phyloP scores from a whole-genome alignment of 208 protist genomes.

The Strigomonas culicis region DNA sequence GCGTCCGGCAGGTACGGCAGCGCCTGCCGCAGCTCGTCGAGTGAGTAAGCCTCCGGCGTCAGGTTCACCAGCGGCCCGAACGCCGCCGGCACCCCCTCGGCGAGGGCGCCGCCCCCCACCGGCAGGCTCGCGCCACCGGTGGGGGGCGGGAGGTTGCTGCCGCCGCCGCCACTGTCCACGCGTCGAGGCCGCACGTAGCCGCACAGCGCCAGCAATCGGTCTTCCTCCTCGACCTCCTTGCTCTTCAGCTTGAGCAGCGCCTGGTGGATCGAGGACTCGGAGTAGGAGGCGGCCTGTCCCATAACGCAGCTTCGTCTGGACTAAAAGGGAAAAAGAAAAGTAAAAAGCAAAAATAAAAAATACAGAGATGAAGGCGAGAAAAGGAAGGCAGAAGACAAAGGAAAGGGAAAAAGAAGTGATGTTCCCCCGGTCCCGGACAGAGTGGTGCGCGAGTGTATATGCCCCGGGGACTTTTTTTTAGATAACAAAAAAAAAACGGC shows the following conservation, averaged over 20 bases:
- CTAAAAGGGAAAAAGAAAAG: not conserved
- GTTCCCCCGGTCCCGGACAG: no score
- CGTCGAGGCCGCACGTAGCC: slow-evolving; percentile 17
- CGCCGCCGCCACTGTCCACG: not conserved
- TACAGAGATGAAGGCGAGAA: not conserved
- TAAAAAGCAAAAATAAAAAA: slow-evolving; percentile 4
- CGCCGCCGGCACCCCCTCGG: slow-evolving; percentile 9
- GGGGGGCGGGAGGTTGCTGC: not conserved
- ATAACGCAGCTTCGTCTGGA: slow-evolving; percentile 14
- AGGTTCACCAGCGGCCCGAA: slow-evolving; percentile 33
- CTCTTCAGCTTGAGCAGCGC: slow-evolving; percentile 32
- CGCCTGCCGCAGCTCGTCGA: slow-evolving; percentile 46
- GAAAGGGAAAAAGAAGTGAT: slow-evolving; percentile 2
- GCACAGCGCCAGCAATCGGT: slow-evolving; percentile 24
- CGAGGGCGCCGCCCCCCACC: no score
- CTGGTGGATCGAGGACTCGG: slow-evolving; percentile 36
- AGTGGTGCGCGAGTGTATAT: no score
- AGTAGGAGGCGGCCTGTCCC: slow-evolving; percentile 55
- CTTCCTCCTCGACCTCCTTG: slow-evolving; percentile 27
- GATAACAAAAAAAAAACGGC: slow-evolving; percentile 11
- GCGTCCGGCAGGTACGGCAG: slow-evolving; percentile 46
- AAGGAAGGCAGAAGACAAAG: slow-evolving; percentile 13
- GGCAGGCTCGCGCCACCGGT: no score
- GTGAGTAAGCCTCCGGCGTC: slow-evolving; percentile 38
- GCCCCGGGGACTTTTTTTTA: slow-evolving; percentile 15